Evolutionary conservation across 2,329 filamentous ascomycete species (phyloP).

Genomic region (Aspergillus eucalypticola): DNA sequence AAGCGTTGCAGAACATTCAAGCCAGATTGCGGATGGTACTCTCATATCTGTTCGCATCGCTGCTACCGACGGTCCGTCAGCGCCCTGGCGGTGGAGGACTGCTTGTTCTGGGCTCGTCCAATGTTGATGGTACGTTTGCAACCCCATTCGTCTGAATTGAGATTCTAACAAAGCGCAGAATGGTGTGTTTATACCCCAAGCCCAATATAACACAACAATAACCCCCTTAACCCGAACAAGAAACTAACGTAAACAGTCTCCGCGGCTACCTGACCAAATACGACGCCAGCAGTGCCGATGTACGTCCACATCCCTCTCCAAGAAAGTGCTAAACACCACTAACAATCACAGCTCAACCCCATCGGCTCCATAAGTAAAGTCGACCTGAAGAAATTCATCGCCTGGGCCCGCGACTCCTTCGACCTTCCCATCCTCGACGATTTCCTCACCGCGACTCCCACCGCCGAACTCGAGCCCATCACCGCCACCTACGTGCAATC

Average conservation of each 20-base stretch:
- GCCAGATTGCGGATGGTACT: conserved; percentile 67
- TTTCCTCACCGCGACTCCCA: conserved; percentile 65
- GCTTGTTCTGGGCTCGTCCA: conserved; percentile 67
- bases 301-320: conserved; percentile 39
- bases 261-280: conserved; percentile 70
- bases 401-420: conserved; percentile 62
- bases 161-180: conserved; percentile 24
- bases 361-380: conserved; percentile 60
- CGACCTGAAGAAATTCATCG: conserved; percentile 71
- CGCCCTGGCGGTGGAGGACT: conserved; percentile 59
- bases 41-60: conserved; percentile 64
- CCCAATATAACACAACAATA: not conserved
- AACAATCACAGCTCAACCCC: conserved; percentile 33
- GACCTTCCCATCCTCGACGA: conserved; percentile 64
- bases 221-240: not conserved
- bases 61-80: conserved; percentile 61
- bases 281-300: conserved; percentile 58
- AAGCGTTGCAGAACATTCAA: conserved; percentile 69
- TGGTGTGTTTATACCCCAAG: conserved; percentile 22
- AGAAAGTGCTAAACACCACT: conserved; percentile 1
- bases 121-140: conserved; percentile 54
- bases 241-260: conserved; percentile 41
- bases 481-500: conserved; percentile 61
- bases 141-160: not conserved
- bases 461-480: conserved; percentile 67